These are phyloP conservation scores for Thozetella sp. DNA, from an alignment of 495 filamentous ascomycete species.

Conservation along the genomic window DNA sequence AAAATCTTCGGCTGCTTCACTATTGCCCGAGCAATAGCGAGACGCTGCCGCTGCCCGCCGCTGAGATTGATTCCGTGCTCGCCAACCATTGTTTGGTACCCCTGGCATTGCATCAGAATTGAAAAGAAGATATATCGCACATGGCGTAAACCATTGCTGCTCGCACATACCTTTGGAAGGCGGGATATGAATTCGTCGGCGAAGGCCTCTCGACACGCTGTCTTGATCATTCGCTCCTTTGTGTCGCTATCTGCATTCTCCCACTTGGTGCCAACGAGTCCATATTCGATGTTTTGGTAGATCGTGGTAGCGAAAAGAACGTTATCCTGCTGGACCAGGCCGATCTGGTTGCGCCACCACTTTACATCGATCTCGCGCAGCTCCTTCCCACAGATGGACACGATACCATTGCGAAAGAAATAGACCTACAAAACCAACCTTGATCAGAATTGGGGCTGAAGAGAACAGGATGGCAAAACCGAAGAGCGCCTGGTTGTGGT, in stretches of 20 bases:
- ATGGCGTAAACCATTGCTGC: slow-evolving; percentile 8
- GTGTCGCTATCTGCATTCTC: slow-evolving; percentile 42
- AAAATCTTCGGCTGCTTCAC: slow-evolving; percentile 74
- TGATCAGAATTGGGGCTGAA: too few species aligned
- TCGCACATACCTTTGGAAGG: slow-evolving; percentile 41
- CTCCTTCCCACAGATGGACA: slow-evolving; percentile 47
- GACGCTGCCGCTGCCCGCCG: slow-evolving; percentile 61
- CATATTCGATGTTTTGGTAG: slow-evolving; percentile 61
- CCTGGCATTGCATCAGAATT: slow-evolving; percentile 16
- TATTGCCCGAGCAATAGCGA: slow-evolving; percentile 67
- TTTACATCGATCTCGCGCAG: slow-evolving; percentile 51
- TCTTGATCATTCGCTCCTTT: slow-evolving; percentile 52
- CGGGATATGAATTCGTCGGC: slow-evolving; percentile 57
- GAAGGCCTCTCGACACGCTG: slow-evolving; percentile 59
- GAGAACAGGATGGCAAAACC: too few species aligned
- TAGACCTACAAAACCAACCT: slow-evolving; percentile 10
- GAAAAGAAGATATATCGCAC: background rate
- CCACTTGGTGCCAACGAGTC: slow-evolving; percentile 57
- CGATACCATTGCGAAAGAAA: slow-evolving; percentile 34
- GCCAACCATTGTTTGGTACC: slow-evolving; percentile 62
- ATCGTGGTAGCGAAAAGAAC: slow-evolving; percentile 68
- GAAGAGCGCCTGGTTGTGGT: slow-evolving; percentile 17
- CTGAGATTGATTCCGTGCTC: slow-evolving; percentile 53
- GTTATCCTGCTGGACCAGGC: slow-evolving; percentile 66
- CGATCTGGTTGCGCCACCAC: slow-evolving; percentile 63